Evolutionary conservation across 495 filamentous ascomycete species (phyloP), one percentile per base, ranked within the genome.

Genomic region (Hypoxylon crocopeplum): DNA sequence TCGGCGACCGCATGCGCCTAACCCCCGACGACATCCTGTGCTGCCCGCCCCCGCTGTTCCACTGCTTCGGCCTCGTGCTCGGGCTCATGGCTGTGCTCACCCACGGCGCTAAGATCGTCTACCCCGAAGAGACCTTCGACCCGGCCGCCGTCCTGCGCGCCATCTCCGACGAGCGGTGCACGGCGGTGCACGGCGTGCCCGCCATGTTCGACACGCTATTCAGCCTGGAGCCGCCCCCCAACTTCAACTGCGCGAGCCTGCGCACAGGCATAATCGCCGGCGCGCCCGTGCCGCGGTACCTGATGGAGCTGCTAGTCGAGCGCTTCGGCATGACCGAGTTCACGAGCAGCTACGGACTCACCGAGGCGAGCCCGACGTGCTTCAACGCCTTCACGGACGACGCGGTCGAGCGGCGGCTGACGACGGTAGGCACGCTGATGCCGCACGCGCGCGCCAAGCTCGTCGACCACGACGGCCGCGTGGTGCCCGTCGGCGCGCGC

Each of bases 41-140:
- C 74, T 89, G 86, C 65, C 86, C 87, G 1, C 86, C 86, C 1
- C 87, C 86, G 0, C 75, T 89, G 0, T 90, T 89, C 72, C 87
- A 89, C 72, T 89, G 87, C 76, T 90, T 90, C 66, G 86, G 86
- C 11, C 80, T 90, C 20, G 86, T 88, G 17, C 79, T 90, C 13
- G 87, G 87, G 6, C 79, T 90, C 60, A 77, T 89, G 62, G 80
- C 86, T 0, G 80, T 84, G 27, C 69, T 89, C 34, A 88, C 86
- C 0, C 86, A 88, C 67, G 86, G 86, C 29, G 77, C 82, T 38
- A 87, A 84, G 60, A 83, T 88, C 52, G 79, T 89, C 24, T 86
- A 87, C 64, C 86, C 87, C 3, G 76, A 78, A 47, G 84, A 86
- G 56, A 80, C 82, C 2, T 90, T 90, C 59, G 82, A 86, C 56